phyloP scores from a whole-genome alignment of 768 basidiomycete species.

The Pleurotus salmoneostramineus region DNA sequence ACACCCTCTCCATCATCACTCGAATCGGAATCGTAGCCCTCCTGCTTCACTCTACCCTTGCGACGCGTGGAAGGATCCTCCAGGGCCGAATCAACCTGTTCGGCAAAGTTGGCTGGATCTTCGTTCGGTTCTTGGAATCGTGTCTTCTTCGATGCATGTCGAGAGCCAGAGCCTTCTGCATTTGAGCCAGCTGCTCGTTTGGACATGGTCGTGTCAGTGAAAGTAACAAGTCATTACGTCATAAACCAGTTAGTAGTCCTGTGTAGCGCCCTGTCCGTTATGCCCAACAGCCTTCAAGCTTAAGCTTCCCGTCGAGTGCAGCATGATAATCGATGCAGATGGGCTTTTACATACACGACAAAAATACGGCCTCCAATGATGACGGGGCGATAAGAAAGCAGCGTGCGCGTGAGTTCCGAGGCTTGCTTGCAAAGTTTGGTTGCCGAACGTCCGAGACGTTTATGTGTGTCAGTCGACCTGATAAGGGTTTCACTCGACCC shows the following conservation, averaged over 20 bases:
- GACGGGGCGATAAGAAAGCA: too few species aligned
- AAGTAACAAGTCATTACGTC: too few species aligned
- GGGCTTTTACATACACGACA: too few species aligned
- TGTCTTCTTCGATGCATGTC: conserved; percentile 58
- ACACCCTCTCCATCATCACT: conserved; percentile 95
- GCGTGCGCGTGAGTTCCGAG: too few species aligned
- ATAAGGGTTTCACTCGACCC: conserved; percentile 6
- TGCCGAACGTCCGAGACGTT: not conserved
- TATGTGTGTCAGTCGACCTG: not conserved
- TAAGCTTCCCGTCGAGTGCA: too few species aligned
- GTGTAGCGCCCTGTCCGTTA: not conserved
- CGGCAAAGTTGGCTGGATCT: conserved; percentile 72
- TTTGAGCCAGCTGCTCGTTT: conserved; percentile 38
- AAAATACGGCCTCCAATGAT: too few species aligned
- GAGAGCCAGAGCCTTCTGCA: conserved; percentile 24
- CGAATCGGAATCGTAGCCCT: conserved; percentile 92
- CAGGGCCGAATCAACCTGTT: conserved; percentile 72
- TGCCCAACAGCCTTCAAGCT: too few species aligned
- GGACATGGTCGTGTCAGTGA: too few species aligned
- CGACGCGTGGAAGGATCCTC: conserved; percentile 60
- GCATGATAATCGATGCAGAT: too few species aligned
- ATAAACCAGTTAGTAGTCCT: too few species aligned
- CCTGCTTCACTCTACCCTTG: conserved; percentile 75
- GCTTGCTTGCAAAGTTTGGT: not conserved
- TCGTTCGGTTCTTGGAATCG: conserved; percentile 75